Conservation (phyloP, 192 early-diverging fungal genomes). For the Rhizoclosmatium sp. region DNA sequence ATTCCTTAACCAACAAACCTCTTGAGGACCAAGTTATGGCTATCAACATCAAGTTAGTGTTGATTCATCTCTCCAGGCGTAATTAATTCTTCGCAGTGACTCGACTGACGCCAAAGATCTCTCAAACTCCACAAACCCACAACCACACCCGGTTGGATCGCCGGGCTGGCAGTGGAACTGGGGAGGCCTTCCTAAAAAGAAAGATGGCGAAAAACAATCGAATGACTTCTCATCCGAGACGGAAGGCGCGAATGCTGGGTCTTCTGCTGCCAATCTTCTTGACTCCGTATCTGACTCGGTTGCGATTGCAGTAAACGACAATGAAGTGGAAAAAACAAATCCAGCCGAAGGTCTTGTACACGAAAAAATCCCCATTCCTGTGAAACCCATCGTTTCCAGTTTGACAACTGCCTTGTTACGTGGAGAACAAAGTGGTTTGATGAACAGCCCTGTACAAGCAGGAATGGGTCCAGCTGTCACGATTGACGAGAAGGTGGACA, state of each 20-base stretch:
- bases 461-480: slow-evolving; percentile 7
- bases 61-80: too few relatives aligned
- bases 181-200: slow-evolving; percentile 72
- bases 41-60: slow-evolving; percentile 11
- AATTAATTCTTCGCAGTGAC: too few relatives aligned
- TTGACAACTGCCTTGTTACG: slow-evolving; percentile 18
- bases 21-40: not conserved
- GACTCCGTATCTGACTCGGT: not conserved
- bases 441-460: not conserved
- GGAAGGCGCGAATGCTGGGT: not conserved
- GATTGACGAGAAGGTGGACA: slow-evolving; percentile 55
- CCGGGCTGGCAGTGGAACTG: slow-evolving; percentile 77
- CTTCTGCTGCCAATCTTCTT: not conserved
- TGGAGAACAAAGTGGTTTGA: not conserved
- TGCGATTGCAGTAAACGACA: not conserved
- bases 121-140: not conserved
- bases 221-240: not conserved
- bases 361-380: not conserved
- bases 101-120: too few relatives aligned
- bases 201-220: slow-evolving; percentile 23
- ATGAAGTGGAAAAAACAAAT: not conserved
- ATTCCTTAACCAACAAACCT: slow-evolving; percentile 6
- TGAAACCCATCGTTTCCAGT: not conserved
- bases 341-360: not conserved
- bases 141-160: slow-evolving; percentile 26